Percentiles rank a stretch among this genome's conserved stretches.
phyloP scores from a whole-genome alignment of 805 yeast species.

The Teunomyces panamensis region DNA sequence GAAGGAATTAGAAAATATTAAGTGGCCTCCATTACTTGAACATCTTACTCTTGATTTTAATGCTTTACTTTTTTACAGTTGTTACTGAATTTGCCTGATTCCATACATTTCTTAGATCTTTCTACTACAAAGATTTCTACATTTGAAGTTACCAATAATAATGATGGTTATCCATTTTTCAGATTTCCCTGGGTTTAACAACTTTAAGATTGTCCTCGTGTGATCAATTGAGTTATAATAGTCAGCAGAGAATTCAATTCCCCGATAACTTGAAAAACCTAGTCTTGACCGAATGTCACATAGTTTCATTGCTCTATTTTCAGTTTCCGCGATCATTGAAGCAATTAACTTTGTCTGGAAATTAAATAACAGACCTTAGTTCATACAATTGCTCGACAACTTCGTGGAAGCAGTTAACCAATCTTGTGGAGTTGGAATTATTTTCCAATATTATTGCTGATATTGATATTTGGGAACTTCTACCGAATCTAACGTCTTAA shows the following conservation, averaged over 20 bases:
- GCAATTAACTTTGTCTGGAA: conserved; percentile 23
- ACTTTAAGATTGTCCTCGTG: conserved; percentile 20
- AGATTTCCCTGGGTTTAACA: conserved; percentile 27
- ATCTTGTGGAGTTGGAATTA: conserved; percentile 22
- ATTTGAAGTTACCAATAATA: conserved; percentile 10
- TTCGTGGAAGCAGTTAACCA: conserved; percentile 24
- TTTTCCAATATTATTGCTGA: conserved; percentile 19
- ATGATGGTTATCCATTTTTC: conserved; percentile 16
- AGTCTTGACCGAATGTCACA: conserved; percentile 22
- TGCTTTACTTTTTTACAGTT: conserved; percentile 15
- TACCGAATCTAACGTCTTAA: conserved; percentile 19
- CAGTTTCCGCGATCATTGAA: conserved; percentile 21
- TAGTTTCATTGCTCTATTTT: conserved; percentile 18
- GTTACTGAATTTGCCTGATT: conserved; percentile 18
- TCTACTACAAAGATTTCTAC: conserved; percentile 20
- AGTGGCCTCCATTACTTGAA: conserved; percentile 23
- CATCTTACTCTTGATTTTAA: conserved; percentile 23
- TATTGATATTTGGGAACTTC: conserved; percentile 14
- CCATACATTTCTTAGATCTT: conserved; percentile 22
- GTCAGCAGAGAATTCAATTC: conserved; percentile 16
- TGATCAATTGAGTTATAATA: not conserved
- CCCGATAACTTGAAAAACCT: conserved; percentile 19
- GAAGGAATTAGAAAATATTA: conserved; percentile 12
- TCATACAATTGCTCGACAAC: conserved; percentile 14
- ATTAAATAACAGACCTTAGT: conserved; percentile 18